phyloP scores from a whole-genome alignment of 2,329 filamentous ascomycete species.

The Aureobasidium uvarum region DNA sequence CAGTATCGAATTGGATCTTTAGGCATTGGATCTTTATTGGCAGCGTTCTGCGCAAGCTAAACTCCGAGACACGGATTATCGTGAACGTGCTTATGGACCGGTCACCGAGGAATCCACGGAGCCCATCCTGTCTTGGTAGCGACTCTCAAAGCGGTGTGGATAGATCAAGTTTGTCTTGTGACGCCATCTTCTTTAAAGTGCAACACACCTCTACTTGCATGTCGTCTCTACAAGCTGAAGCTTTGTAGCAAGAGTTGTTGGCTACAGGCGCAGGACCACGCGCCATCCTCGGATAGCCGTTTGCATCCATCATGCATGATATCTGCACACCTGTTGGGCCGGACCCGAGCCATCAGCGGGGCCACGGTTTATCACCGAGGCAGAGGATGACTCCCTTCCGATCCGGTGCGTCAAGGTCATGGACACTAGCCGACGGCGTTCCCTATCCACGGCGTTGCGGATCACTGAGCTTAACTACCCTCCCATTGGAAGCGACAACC shows the following conservation, averaged over 20 bases:
- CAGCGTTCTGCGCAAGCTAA: neutral
- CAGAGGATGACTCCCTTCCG: neutral
- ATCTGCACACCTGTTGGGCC: conserved; percentile 13
- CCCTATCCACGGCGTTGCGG: neutral
- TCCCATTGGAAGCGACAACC: neutral
- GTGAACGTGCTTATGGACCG: neutral
- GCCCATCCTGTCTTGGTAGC: neutral
- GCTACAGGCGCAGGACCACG: neutral
- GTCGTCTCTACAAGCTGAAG: neutral
- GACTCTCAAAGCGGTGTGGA: neutral
- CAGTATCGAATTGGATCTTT: neutral
- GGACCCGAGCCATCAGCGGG: conserved; percentile 17
- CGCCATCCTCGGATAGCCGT: conserved; percentile 10
- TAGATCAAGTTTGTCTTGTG: neutral
- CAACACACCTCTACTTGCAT: neutral
- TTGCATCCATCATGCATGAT: conserved; percentile 11
- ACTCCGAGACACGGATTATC: neutral
- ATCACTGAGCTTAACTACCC: neutral
- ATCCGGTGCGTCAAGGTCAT: neutral
- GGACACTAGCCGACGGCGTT: neutral
- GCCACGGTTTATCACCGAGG: conserved; percentile 14
- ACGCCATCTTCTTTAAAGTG: neutral
- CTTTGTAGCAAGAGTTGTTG: neutral
- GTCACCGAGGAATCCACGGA: neutral
- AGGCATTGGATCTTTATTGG: neutral